These are phyloP conservation scores for Alternaria sp. DNA, from an alignment of 2,329 filamentous ascomycete species.

Conservation along the genomic window DNA sequence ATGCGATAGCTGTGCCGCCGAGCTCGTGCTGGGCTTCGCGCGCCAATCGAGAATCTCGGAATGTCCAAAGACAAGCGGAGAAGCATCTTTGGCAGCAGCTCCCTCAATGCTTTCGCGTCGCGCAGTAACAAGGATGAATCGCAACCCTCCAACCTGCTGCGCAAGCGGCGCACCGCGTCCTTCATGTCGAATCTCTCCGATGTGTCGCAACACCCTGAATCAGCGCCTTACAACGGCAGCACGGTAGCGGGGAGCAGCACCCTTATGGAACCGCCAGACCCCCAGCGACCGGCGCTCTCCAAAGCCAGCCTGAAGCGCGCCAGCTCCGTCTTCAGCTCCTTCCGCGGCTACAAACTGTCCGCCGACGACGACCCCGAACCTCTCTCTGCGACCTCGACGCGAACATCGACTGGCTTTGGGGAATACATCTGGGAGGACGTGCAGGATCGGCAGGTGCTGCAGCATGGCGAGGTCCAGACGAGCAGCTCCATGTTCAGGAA, in stretches of 20 bases:
- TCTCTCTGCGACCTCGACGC: constrained; percentile 60
- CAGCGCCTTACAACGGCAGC: constrained; percentile 24
- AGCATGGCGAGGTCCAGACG: constrained; percentile 75
- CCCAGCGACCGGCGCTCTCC: constrained; percentile 27
- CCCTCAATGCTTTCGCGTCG: constrained; percentile 42
- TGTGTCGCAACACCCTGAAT: constrained; percentile 33
- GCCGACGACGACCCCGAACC: constrained; percentile 61
- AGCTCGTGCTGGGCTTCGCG: constrained; percentile 42
- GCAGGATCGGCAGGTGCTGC: constrained; percentile 59
- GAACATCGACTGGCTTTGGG: constrained; percentile 50
- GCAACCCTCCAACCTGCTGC: constrained; percentile 46
- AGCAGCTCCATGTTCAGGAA: constrained; percentile 75
- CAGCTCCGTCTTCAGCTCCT: constrained; percentile 66
- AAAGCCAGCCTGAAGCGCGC: constrained; percentile 37
- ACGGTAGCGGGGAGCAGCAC: constrained; percentile 15
- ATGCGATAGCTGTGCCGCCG: constrained; percentile 34
- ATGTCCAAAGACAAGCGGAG: constrained; percentile 50
- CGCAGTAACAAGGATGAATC: constrained; percentile 44
- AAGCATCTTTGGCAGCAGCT: constrained; percentile 48
- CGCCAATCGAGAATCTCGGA: constrained; percentile 30
- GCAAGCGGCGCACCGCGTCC: constrained; percentile 50
- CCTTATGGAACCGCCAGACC: constrained; percentile 20
- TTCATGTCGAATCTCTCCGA: constrained; percentile 47
- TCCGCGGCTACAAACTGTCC: constrained; percentile 61
- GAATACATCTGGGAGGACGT: constrained; percentile 52